A percentile compares a stretch with the other conserved stretches of the same genome.
phyloP scores from a whole-genome alignment of 2,329 filamentous ascomycete genomes.

The Aspergillus sp. region DNA sequence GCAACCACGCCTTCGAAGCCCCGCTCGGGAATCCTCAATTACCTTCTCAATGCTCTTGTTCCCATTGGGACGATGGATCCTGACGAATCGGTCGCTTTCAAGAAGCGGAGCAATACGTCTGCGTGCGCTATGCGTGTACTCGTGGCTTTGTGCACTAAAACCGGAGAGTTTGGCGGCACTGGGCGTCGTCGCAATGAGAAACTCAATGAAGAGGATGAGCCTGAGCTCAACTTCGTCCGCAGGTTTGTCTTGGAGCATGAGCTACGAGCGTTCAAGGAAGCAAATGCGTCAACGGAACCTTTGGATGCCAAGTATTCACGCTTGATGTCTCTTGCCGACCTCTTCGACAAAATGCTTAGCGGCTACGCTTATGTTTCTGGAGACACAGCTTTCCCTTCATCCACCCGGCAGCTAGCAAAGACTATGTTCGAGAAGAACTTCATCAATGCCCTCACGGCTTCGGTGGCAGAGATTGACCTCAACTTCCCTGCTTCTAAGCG shows the following conservation, averaged over 20 bases:
- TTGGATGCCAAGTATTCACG: conserved; percentile 84
- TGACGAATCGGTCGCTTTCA: conserved; percentile 71
- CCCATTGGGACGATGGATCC: conserved; percentile 66
- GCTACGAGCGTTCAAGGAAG: conserved; percentile 87
- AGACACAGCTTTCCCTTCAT: conserved; percentile 49
- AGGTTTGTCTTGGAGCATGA: conserved; percentile 94
- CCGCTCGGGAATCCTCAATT: conserved; percentile 87
- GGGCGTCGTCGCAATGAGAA: conserved; percentile 52
- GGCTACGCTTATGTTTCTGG: conserved; percentile 67
- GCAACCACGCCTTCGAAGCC: conserved; percentile 90
- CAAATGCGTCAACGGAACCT: conserved; percentile 72
- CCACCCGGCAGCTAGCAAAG: conserved; percentile 80
- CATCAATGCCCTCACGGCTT: conserved; percentile 80
- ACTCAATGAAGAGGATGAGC: conserved; percentile 39
- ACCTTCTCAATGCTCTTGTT: conserved; percentile 78
- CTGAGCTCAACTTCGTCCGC: conserved; percentile 77
- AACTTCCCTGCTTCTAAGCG: conserved; percentile 92
- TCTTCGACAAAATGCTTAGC: conserved; percentile 89
- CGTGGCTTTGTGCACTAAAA: conserved; percentile 83
- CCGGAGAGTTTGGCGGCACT: conserved; percentile 69
- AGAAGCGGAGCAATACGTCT: conserved; percentile 84
- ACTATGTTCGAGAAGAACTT: conserved; percentile 99
- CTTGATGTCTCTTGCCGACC: conserved; percentile 81
- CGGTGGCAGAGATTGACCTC: conserved; percentile 92
- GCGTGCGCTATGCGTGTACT: conserved; percentile 82